Base-by-base conservation (phyloP, 1,284 basidiomycete species). In the Heterobasidion irregulare region DNA sequence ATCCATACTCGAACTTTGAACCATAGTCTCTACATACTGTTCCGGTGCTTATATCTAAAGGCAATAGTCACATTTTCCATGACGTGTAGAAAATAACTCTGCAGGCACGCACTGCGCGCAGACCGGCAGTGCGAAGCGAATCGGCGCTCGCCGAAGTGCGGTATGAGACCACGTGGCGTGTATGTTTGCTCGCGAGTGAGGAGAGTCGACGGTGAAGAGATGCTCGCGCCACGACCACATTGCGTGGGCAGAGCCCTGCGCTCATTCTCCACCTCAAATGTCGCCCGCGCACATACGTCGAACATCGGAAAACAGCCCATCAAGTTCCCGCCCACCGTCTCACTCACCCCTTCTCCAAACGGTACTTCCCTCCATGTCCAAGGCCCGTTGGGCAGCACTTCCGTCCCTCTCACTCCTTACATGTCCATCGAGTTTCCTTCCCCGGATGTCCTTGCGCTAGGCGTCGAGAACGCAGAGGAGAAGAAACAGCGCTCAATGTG, bases 401-500 rank as follows among this genome's bases (percentile, higher is more conserved):
- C 76, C 12, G 77, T 94, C 36, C 79, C 82, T 32, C 78, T 94
- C 56, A 76, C 86, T 55, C 74, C 84, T 2, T 92, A 79, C 72
- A 79, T 90, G 67, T 76, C 78, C 47, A 74, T 94, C 59, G 74
- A 78, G 43, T 78, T 80, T 55, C 72, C 76, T 2, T 69, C 77
- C 52, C 70, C 75, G 15, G 70, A 78, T 54, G 72, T 74, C 1
- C 66, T 87, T 58, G 68, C 76, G 16, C 72, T 97, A n/a, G 61
- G 77, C 8, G 86, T 98, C 1, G 80, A 90, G 64, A 78, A 95
- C 66, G 74, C 84, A 3, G 75, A 76, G 51, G 66, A 82, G 50
- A 92, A 93, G 71, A 72, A 82, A 52, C 94, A 97, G 70, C 80
- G 91, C 45, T 82, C 87, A 51, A 86, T 93, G 75, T 99, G 96